These are phyloP conservation scores for Fusarium virguliforme DNA, from an alignment of 2,329 filamentous ascomycete species.

Conservation along the genomic window DNA sequence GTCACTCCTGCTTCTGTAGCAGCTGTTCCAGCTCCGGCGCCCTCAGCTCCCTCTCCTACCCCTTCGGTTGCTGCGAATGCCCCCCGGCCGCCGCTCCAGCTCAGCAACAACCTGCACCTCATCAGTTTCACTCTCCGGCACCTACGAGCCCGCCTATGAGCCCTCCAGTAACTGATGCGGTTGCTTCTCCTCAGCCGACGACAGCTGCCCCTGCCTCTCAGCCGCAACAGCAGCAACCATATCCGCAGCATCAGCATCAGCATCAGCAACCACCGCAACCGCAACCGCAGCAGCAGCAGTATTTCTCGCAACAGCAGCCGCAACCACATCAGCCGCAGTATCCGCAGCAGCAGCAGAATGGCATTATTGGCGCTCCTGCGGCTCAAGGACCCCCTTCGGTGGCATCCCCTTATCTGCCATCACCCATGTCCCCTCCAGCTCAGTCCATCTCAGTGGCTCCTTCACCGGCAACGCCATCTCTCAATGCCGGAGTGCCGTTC, in stretches of 20 bases:
- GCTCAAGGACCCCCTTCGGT: slow-evolving; percentile 31
- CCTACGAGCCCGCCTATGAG: slow-evolving; percentile 17
- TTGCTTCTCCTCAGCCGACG: slow-evolving; percentile 25
- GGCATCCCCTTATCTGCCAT: slow-evolving; percentile 30
- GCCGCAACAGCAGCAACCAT: slow-evolving; percentile 17
- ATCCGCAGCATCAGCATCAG: background rate
- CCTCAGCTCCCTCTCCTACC: background rate
- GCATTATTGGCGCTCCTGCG: slow-evolving; percentile 28
- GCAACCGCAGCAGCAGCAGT: slow-evolving; percentile 13
- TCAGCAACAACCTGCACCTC: slow-evolving; percentile 43
- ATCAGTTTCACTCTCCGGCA: slow-evolving; percentile 43
- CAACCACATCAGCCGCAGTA: slow-evolving; percentile 7
- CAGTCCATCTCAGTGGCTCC: slow-evolving; percentile 26
- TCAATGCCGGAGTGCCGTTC: slow-evolving; percentile 27
- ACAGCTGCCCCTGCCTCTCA: slow-evolving; percentile 26
- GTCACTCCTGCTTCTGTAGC: background rate
- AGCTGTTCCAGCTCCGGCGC: background rate
- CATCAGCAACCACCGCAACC: background rate
- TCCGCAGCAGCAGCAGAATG: slow-evolving; percentile 21
- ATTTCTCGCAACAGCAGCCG: no score
- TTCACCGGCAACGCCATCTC: slow-evolving; percentile 32
- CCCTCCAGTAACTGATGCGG: slow-evolving; percentile 17
- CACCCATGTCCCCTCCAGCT: slow-evolving; percentile 30
- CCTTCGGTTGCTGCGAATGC: slow-evolving; percentile 4
- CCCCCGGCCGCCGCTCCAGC: slow-evolving; percentile 6